These are phyloP conservation scores for Thuidium tamariscinum DNA, from an alignment of 225 moss, liverwort and hornwort genomes.

Conservation along the genomic window DNA sequence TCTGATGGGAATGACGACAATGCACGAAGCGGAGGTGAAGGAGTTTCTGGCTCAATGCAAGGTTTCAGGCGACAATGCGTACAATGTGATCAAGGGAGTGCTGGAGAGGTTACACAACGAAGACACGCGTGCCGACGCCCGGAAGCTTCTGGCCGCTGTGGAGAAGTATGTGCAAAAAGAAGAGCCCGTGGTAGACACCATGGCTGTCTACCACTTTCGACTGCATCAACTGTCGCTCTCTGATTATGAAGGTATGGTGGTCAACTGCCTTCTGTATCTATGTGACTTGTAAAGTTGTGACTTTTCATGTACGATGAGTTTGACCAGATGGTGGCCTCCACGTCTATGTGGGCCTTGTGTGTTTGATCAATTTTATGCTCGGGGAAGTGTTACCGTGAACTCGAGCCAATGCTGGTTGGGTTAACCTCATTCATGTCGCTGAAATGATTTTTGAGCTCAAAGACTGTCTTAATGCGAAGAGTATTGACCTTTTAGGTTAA, in stretches of 20 bases:
- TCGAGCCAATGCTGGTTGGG: not conserved
- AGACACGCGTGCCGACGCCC: slow-evolving; percentile 54
- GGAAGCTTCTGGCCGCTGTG: slow-evolving; percentile 62
- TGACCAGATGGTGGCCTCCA: not conserved
- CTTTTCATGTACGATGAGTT: not conserved
- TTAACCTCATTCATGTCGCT: not conserved
- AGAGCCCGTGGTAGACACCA: slow-evolving; percentile 35
- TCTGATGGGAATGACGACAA: slow-evolving; percentile 25
- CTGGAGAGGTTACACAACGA: slow-evolving; percentile 53
- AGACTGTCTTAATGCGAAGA: not conserved
- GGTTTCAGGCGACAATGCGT: slow-evolving; percentile 80
- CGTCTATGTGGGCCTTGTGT: not conserved
- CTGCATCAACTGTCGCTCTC: slow-evolving; percentile 76
- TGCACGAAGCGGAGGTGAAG: slow-evolving; percentile 37
- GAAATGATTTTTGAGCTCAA: not conserved
- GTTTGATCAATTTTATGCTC: not conserved
- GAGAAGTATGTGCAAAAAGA: slow-evolving; percentile 47
- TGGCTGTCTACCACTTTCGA: slow-evolving; percentile 75
- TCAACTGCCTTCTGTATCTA: not conserved
- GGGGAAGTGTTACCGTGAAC: not conserved
- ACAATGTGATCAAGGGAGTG: slow-evolving; percentile 65
- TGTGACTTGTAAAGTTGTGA: not conserved
- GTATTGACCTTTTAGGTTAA: not conserved
- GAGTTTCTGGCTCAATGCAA: slow-evolving; percentile 73
- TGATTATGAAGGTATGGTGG: slow-evolving; percentile 60